phyloP scores from a whole-genome alignment of 2,329 filamentous ascomycete species.

The Cladosporium sp. region DNA sequence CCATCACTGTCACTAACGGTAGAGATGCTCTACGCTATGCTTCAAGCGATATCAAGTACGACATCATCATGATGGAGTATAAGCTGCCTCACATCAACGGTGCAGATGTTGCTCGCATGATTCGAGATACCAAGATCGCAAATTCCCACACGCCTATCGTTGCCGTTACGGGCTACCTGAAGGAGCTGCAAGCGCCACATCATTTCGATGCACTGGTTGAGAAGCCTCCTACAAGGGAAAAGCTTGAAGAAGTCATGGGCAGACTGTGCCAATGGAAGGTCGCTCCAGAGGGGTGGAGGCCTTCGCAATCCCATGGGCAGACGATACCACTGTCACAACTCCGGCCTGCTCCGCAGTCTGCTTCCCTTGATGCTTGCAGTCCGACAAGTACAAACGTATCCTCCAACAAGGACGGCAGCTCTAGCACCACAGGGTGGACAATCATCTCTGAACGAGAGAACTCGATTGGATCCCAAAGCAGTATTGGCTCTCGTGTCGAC shows the following conservation, averaged over 20 bases:
- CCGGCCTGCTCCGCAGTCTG: constrained; percentile 50
- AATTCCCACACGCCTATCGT: constrained; percentile 95
- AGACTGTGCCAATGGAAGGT: constrained; percentile 92
- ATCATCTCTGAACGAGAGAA: constrained; percentile 55
- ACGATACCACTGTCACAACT: constrained; percentile 58
- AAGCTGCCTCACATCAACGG: constrained; percentile 93
- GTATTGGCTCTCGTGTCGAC: constrained; percentile 53
- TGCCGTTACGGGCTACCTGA: constrained; percentile 95
- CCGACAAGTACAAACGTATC: constrained; percentile 75
- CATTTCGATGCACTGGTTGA: constrained; percentile 95
- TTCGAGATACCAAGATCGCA: constrained; percentile 90
- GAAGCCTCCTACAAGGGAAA: constrained; percentile 90
- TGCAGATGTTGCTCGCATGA: constrained; percentile 94
- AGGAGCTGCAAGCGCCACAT: constrained; percentile 89
- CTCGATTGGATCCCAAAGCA: constrained; percentile 77
- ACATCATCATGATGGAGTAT: constrained; percentile 97
- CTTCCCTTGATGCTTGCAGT: constrained; percentile 59
- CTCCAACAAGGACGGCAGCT: constrained; percentile 50
- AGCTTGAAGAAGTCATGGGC: constrained; percentile 81
- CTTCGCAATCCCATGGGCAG: constrained; percentile 28
- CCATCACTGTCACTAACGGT: constrained; percentile 85
- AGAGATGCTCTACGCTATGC: constrained; percentile 90
- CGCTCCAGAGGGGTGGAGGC: constrained; percentile 57
- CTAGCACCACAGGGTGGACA: constrained; percentile 31
- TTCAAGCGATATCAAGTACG: constrained; percentile 96